Evolutionary conservation across 129 eudicot genomes (phyloP), one percentile per base, ranked within the genome.

Genomic region (Kitagawia praeruptora): DNA sequence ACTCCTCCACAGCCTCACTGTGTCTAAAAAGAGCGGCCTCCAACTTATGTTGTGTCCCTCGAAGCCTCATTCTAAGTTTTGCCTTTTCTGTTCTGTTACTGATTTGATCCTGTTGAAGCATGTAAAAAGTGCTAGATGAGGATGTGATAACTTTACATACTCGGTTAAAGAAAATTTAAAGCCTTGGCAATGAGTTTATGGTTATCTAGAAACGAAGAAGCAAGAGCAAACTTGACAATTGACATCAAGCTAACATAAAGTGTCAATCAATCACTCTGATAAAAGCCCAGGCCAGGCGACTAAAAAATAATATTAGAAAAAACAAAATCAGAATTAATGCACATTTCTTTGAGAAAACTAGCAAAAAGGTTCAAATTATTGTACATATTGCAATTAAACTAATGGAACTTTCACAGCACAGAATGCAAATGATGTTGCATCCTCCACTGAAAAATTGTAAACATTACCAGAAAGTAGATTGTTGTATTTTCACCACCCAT

Each of bases 1-100:
- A 79, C 84, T 90, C 99, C 1, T 85, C 85, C 54, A 85, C 75
- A 56, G 89, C 83, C 85, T 90, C 97, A 41, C 69, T 63, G 88
- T 86, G 88, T 83, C 95, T 83, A 64, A 82, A 78, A 2, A 91
- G 86, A 77, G 86, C 80, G n/a, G 88, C 80, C 54, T 92, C 97
- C 61, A 92, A 54, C 82, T 89, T 92, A 18, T 86, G 80, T 49
- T 92, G 99, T 12, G 91, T 79, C 56, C 92, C 87, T 39, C 83
- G 82, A 45, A 96, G 87, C 85, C 91, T 85, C 99, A 96, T 96
- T 69, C 95, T 87, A 12, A 89, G 80, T 80, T 92, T 96, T 9
- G 90, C 83, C 73, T 16, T 86, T 70, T 85, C 87, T 81, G 81
- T 86, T 69, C 47, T 80, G 76, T 71, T 67, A 74, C 66, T 80